Evolutionary conservation across 257 asterid genomes (phyloP), one percentile per base, ranked within the genome.

Genomic region (Paraleonurus japonicus): DNA sequence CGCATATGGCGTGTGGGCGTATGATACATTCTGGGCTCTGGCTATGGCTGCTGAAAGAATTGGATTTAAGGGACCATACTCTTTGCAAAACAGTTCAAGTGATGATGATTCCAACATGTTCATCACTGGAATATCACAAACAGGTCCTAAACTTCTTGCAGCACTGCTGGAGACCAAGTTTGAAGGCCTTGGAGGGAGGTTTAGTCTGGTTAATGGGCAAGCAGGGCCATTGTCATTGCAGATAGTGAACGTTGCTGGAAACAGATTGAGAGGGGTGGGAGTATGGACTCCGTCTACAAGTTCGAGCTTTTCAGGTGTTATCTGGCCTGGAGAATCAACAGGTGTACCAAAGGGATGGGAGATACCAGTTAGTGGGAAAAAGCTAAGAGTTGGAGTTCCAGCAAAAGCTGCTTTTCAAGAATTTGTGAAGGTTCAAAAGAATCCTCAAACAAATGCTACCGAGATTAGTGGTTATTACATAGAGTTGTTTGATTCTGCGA

Each of bases 271-370:
- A 35, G 78, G 71, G 53, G 51, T 84, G 7, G 85, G 85, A 53
- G 61, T 74, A 27, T 80, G 89, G 87, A 64, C 68, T 2, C 65
- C 66, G 1, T 63, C 65, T n/a, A 47, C 19, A 41, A 54, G 60
- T 22, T 8, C 27, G 65, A 71, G 71, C 48, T 57, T 43, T 58
- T 62, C 73, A 4, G 65, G 65, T 48, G 5, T 86, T 32, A 70
- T 62, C 26, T 85, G 89, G 87, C 92, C 89, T 4, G 92, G 89
- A 30, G 73, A 74, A 26, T 69, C 84, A 4, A 71, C 22, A 6
- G 32, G 7, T 3, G 71, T 33, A 4, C 89, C 92, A 2, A 81
- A 75, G 68, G 92, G 89, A n/a, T 84, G 88, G 86, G 82, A 77
- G 61, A 51, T 82, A 67, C 82, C 92, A 2, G 20, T 64, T 3